phyloP scores from a whole-genome alignment of 2,329 filamentous ascomycete genomes.

The Venturia aucupariae region DNA sequence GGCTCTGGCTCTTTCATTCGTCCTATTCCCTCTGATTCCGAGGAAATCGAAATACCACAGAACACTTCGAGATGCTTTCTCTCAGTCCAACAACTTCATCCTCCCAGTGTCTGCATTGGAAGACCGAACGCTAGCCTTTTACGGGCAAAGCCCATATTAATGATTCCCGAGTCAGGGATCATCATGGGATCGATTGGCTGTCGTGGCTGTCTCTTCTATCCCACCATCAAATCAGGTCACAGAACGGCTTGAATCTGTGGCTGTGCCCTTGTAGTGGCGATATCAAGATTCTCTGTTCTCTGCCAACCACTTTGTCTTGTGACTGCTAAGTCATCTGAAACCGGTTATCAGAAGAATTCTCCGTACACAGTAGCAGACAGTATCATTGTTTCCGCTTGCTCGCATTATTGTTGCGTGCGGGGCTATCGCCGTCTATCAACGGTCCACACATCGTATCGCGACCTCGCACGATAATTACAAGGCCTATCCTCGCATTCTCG shows the following conservation, averaged over 20 bases:
- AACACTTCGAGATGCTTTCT: too few relatives aligned
- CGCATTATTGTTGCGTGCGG: not conserved
- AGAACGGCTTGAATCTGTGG: not conserved
- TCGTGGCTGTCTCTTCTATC: not conserved
- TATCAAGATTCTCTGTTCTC: not conserved
- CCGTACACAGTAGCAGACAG: not conserved
- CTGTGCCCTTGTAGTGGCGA: not conserved
- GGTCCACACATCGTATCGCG: not conserved
- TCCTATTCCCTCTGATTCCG: too few relatives aligned
- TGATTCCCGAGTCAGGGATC: not conserved
- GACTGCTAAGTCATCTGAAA: constrained; percentile 4
- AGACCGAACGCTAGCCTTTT: not conserved
- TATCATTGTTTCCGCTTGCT: not conserved
- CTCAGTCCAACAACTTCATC: not conserved
- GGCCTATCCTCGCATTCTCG: not conserved
- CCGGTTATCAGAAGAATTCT: not conserved
- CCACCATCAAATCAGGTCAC: not conserved
- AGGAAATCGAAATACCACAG: too few relatives aligned
- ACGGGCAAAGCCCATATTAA: not conserved
- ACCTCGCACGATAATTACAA: not conserved
- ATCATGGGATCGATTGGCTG: too few relatives aligned
- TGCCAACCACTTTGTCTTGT: not conserved
- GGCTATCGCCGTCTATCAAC: not conserved
- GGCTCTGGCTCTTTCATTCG: too few relatives aligned
- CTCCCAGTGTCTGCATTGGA: not conserved